Percentiles rank a stretch among this genome's conserved stretches.
Conservation (phyloP, 2,329 filamentous ascomycete genomes). For the Hypoxylon sp. region DNA sequence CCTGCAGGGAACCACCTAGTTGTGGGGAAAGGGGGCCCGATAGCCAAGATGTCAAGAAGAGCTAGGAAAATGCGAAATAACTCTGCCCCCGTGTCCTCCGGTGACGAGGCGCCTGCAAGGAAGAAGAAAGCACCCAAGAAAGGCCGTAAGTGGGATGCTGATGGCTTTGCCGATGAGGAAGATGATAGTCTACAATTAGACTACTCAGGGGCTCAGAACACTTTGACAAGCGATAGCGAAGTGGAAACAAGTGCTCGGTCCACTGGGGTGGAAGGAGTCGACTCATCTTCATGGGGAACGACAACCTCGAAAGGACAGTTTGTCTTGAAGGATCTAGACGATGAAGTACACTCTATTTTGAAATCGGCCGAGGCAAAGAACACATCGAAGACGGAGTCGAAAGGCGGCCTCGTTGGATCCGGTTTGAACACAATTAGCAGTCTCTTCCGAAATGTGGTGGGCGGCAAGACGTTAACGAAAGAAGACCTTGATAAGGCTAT, state of each 20-base stretch:
- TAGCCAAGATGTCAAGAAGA: conserved; percentile 83
- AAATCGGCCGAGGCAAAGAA: conserved; percentile 81
- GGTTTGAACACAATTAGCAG: conserved; percentile 87
- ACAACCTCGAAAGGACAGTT: conserved; percentile 92
- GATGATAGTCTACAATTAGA: conserved; percentile 81
- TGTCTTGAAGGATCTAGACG: conserved; percentile 90
- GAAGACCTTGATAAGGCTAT: conserved; percentile 92
- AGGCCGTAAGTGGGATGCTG: conserved; percentile 91
- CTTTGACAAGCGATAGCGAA: conserved; percentile 67
- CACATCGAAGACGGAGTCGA: conserved; percentile 61
- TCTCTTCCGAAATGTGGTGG: conserved; percentile 94
- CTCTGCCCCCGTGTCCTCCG: conserved; percentile 79
- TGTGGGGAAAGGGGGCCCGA: conserved; percentile 80
- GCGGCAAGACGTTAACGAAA: conserved; percentile 91
- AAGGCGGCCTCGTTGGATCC: conserved; percentile 79
- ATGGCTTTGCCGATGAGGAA: conserved; percentile 88
- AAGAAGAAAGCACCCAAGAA: conserved; percentile 82
- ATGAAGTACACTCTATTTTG: conserved; percentile 92
- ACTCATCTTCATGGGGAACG: conserved; percentile 86
- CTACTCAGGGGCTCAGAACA: conserved; percentile 79
- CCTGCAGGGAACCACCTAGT: conserved; percentile 77
- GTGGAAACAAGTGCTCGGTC: conserved; percentile 65
- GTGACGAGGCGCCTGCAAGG: conserved; percentile 79
- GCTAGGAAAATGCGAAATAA: conserved; percentile 79
- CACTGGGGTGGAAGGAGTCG: conserved; percentile 79